These are phyloP conservation scores for Acacia crassicarpa DNA, from an alignment of 306 rosid species.

Conservation along the genomic window DNA sequence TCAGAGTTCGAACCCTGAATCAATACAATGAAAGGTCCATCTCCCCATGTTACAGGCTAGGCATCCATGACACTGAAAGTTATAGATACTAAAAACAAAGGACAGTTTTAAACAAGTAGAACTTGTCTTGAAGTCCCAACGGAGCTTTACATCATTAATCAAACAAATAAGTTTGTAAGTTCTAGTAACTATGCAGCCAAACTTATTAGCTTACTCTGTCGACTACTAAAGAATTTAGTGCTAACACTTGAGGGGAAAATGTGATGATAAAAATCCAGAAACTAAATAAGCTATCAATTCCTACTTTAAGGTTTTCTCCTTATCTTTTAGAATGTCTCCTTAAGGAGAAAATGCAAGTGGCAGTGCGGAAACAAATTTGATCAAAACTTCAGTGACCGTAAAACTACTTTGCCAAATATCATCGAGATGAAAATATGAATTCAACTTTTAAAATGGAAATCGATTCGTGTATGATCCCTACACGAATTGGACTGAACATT, in stretches of 20 bases:
- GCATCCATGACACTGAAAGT: not conserved
- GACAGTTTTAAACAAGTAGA: not conserved
- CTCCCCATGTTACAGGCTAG: not conserved
- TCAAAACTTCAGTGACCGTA: not conserved
- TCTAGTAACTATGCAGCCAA: not conserved
- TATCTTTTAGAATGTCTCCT: not conserved
- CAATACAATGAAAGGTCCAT: conserved; percentile 15
- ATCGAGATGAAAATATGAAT: not conserved
- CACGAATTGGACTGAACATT: conserved; percentile 6
- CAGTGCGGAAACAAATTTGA: not conserved
- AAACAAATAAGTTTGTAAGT: not conserved
- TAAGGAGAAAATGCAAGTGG: not conserved
- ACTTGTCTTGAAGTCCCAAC: not conserved
- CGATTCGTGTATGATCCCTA: not conserved
- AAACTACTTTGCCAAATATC: not conserved
- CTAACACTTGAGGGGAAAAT: not conserved
- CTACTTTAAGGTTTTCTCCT: not conserved
- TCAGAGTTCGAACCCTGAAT: not conserved
- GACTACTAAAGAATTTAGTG: not conserved
- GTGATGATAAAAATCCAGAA: not conserved
- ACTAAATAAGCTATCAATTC: not conserved
- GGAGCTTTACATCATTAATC: not conserved
- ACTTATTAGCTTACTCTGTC: not conserved
- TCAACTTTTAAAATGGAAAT: not conserved
- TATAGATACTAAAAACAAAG: not conserved